Evolutionary conservation across 257 asterid species (phyloP).

Genomic region (Solanum chmielewskii): DNA sequence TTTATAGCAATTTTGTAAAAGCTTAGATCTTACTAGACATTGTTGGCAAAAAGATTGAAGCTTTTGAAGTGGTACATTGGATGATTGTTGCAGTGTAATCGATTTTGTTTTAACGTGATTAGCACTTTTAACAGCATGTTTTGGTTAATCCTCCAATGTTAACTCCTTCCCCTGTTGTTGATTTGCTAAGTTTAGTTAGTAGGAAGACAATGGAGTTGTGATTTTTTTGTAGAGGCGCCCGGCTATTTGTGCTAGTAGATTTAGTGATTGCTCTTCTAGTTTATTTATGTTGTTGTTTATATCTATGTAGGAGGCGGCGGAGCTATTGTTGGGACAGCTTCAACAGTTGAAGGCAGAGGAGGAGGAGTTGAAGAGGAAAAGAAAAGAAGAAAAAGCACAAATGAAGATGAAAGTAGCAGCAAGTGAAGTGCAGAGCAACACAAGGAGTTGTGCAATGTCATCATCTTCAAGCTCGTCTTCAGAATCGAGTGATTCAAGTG

Average conservation of each 20-base stretch:
- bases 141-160: not conserved
- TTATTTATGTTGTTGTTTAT: not conserved
- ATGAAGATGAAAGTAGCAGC: slow-evolving; percentile 14
- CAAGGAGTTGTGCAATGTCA: not conserved
- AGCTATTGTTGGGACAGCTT: slow-evolving; percentile 34
- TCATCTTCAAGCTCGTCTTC: slow-evolving; percentile 46
- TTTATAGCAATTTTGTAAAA: not conserved
- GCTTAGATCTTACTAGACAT: not conserved
- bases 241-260: not conserved
- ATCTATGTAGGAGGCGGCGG: slow-evolving; percentile 48
- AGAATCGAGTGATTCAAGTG: slow-evolving; percentile 73
- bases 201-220: not conserved
- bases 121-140: not conserved
- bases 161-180: not conserved
- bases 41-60: not conserved
- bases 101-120: not conserved
- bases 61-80: not conserved
- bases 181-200: not conserved
- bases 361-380: slow-evolving; percentile 29
- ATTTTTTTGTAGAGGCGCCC: not conserved
- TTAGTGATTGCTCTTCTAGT: not conserved
- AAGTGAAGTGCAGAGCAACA: not conserved
- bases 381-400: slow-evolving; percentile 31
- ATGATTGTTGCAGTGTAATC: not conserved
- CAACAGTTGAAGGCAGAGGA: slow-evolving; percentile 36